A percentile compares a stretch with the other conserved stretches of the same genome.
Conservation (phyloP, 495 filamentous ascomycete species). For the Xylona heveae region DNA sequence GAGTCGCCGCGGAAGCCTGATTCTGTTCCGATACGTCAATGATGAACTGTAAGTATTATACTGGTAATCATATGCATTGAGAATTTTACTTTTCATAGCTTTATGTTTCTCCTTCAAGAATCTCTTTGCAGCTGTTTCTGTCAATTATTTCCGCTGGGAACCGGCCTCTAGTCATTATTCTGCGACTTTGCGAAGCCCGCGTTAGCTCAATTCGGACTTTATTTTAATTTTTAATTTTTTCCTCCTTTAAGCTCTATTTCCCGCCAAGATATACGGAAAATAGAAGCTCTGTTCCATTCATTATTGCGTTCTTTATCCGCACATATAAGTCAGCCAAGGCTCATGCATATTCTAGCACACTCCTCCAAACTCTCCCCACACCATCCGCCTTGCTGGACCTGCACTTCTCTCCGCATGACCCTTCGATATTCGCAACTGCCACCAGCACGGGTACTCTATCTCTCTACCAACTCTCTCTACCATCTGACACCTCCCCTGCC, state of each 20-base stretch:
- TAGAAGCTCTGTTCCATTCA: too few relatives aligned
- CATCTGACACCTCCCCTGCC: too few relatives aligned
- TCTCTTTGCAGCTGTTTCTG: too few relatives aligned
- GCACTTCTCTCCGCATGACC: constrained; percentile 45
- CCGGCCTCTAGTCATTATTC: too few relatives aligned
- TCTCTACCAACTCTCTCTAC: constrained; percentile 31
- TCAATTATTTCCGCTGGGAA: too few relatives aligned
- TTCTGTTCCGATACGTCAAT: constrained; percentile 34
- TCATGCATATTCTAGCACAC: constrained; percentile 6
- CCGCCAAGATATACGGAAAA: too few relatives aligned
- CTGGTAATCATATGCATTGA: too few relatives aligned
- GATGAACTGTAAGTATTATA: constrained; percentile 27
- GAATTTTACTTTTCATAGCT: too few relatives aligned
- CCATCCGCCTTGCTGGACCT: constrained; percentile 67
- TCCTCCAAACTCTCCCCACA: constrained; percentile 27
- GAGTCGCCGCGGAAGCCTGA: constrained; percentile 48
- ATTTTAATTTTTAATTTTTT: constrained; percentile 8
- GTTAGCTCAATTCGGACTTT: constrained; percentile 16
- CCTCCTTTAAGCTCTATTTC: too few relatives aligned
- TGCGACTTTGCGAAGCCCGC: too few relatives aligned
- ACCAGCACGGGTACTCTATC: constrained; percentile 49
- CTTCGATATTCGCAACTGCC: constrained; percentile 39
- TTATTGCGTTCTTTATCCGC: too few relatives aligned
- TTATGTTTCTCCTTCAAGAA: too few relatives aligned
- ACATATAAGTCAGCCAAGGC: neutral